phyloP scores from a whole-genome alignment of 129 eudicot species.

The Ambrosia trifida region DNA sequence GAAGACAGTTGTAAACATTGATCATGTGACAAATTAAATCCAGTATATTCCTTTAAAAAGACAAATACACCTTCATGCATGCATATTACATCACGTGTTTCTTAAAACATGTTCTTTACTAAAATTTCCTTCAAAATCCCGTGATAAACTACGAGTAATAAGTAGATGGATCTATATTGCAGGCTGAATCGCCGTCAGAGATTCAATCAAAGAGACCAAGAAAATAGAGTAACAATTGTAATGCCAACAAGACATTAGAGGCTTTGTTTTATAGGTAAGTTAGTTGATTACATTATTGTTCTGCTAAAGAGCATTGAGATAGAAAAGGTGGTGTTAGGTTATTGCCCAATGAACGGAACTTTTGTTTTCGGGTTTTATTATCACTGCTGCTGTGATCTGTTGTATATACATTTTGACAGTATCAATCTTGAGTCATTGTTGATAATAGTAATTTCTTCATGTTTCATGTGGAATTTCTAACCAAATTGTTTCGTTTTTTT shows the following conservation, averaged over 20 bases:
- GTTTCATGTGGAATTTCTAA: not conserved
- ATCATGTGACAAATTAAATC: not conserved
- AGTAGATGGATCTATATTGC: constrained; percentile 30
- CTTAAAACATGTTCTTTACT: not conserved
- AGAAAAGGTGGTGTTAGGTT: constrained; percentile 32
- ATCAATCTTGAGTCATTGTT: not conserved
- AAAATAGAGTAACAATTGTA: constrained; percentile 33
- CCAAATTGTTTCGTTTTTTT: constrained; percentile 4
- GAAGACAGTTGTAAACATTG: not conserved
- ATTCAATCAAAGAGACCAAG: constrained; percentile 53
- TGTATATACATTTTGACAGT: constrained; percentile 28
- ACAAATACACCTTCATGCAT: not conserved
- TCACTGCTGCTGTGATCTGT: constrained; percentile 23
- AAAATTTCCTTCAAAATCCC: not conserved
- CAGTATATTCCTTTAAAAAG: not conserved
- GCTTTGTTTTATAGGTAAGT: constrained; percentile 20
- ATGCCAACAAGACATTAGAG: constrained; percentile 19
- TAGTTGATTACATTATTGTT: constrained; percentile 20
- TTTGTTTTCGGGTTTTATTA: not conserved
- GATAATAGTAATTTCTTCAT: constrained; percentile 25
- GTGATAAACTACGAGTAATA: not conserved
- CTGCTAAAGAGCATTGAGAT: constrained; percentile 17
- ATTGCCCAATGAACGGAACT: constrained; percentile 4
- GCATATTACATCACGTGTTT: not conserved
- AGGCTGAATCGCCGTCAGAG: constrained; percentile 54